Percentiles rank a stretch among this genome's conserved stretches.
phyloP scores from a whole-genome alignment of 2,329 filamentous ascomycete species.

The Beauveria asiatica region DNA sequence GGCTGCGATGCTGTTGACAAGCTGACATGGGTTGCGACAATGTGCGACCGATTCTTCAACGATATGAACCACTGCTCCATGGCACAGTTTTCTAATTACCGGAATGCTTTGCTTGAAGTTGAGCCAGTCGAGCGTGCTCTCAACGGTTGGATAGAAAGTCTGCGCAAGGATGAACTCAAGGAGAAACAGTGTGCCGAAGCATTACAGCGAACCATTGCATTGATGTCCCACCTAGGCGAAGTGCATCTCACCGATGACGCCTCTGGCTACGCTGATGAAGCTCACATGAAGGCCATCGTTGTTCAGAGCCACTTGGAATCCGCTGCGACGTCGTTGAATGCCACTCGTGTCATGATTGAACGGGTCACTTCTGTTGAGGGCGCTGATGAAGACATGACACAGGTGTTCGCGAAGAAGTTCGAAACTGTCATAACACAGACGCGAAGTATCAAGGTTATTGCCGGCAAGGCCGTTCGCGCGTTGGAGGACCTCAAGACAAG shows the following conservation, averaged over 20 bases:
- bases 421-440: conserved; percentile 67
- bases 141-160: conserved; percentile 77
- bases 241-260: conserved; percentile 65
- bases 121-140: conserved; percentile 85
- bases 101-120: conserved; percentile 75
- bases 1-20: conserved; percentile 79
- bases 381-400: conserved; percentile 54
- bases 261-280: conserved; percentile 66
- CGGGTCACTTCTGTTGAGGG: conserved; percentile 44
- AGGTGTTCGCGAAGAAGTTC: conserved; percentile 60
- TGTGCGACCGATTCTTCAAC: conserved; percentile 77
- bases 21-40: conserved; percentile 71
- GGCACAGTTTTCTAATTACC: conserved; percentile 69
- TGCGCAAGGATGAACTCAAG: conserved; percentile 78
- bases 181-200: conserved; percentile 75
- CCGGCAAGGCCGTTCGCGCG: conserved; percentile 67
- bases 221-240: conserved; percentile 79
- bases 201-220: conserved; percentile 72
- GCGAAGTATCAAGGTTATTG: conserved; percentile 74
- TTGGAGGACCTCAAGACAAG: conserved; percentile 69
- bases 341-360: conserved; percentile 58
- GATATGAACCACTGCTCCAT: conserved; percentile 71
- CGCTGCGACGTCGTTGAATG: conserved; percentile 57
- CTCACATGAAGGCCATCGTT: conserved; percentile 67
- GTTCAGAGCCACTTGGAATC: conserved; percentile 79